These are phyloP conservation scores for Styphnolobium japonicum DNA, from an alignment of 306 rosid species.

Conservation along the genomic window DNA sequence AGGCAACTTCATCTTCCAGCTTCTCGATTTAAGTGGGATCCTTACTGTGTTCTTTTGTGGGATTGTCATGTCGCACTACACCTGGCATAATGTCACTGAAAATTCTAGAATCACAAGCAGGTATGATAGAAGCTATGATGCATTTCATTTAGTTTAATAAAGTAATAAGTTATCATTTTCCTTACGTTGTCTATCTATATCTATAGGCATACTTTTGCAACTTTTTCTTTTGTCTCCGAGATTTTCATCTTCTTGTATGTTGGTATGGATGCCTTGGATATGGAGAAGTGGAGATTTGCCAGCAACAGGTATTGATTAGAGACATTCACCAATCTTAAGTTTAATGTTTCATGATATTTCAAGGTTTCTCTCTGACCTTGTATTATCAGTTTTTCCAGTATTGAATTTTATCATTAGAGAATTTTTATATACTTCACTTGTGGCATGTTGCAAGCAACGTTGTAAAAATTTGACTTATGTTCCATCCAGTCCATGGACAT, in stretches of 20 bases:
- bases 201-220: conserved; percentile 62
- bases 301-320: conserved; percentile 37
- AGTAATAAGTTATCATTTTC: background rate
- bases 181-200: background rate
- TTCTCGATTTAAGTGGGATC: conserved; percentile 49
- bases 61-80: conserved; percentile 64
- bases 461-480: conserved; percentile 8
- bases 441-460: background rate
- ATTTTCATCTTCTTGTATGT: conserved; percentile 65
- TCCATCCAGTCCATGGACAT: conserved; percentile 49
- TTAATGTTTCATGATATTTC: background rate
- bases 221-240: conserved; percentile 53
- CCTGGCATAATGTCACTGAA: conserved; percentile 55
- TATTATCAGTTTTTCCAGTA: background rate
- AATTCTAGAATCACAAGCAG: conserved; percentile 51
- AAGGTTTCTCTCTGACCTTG: background rate
- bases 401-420: background rate
- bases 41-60: conserved; percentile 72
- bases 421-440: background rate
- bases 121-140: conserved; percentile 21
- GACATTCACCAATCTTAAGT: background rate
- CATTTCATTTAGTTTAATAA: background rate
- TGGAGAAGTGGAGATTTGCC: conserved; percentile 54
- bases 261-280: conserved; percentile 76
- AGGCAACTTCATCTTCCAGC: conserved; percentile 36